Conservation (phyloP, 2,329 filamentous ascomycete genomes). For the Thelonectria discophora region DNA sequence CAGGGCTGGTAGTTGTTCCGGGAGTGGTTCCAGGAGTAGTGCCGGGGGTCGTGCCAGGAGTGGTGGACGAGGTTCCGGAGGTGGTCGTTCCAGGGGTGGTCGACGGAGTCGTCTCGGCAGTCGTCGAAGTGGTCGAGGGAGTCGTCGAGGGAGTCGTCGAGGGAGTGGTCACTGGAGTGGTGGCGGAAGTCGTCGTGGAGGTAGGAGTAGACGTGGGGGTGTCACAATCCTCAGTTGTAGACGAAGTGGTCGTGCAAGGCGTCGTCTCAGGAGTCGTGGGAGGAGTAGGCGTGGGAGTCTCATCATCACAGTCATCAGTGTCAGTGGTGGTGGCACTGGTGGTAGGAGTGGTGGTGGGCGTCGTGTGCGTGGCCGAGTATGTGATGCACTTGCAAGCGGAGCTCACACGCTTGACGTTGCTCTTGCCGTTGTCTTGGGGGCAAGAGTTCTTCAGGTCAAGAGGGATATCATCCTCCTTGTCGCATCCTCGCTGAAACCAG, state of each 20-base stretch:
- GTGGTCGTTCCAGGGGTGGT: background rate
- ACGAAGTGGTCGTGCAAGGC: too few relatives aligned
- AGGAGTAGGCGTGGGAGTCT: too few relatives aligned
- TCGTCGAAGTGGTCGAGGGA: conserved; percentile 6
- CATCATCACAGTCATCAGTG: too few relatives aligned
- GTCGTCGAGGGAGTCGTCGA: too few relatives aligned
- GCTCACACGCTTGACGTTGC: conserved; percentile 28
- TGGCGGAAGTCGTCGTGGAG: too few relatives aligned
- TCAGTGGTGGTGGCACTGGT: conserved; percentile 6
- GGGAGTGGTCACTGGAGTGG: too few relatives aligned
- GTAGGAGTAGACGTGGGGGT: too few relatives aligned
- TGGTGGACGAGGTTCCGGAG: background rate
- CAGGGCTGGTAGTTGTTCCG: background rate
- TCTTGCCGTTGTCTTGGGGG: conserved; percentile 25
- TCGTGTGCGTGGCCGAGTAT: conserved; percentile 46
- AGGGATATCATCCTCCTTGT: conserved; percentile 40
- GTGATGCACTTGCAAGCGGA: conserved; percentile 52
- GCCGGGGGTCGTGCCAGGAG: background rate
- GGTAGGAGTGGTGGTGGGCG: conserved; percentile 20
- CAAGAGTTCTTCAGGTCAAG: conserved; percentile 37
- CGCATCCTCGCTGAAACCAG: conserved; percentile 33
- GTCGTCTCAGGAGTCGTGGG: too few relatives aligned
- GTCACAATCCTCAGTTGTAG: too few relatives aligned
- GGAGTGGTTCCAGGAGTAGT: background rate
- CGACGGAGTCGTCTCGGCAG: conserved; percentile 12